phyloP scores from a whole-genome alignment of 2,329 filamentous ascomycete species.

The Thielaviopsis musarum region DNA sequence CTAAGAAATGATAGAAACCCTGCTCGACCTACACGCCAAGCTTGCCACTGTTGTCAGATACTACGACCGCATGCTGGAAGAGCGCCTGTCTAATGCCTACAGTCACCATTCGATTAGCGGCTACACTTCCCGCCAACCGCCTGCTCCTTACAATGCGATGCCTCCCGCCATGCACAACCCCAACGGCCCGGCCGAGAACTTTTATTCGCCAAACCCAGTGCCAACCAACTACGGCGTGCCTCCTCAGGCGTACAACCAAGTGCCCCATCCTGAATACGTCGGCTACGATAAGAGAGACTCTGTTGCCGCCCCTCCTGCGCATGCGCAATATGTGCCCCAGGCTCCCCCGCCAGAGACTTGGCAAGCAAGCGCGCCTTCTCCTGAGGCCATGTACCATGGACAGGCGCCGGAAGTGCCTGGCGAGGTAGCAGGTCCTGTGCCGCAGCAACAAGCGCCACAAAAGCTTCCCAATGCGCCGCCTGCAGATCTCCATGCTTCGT shows the following conservation, averaged over 20 bases:
- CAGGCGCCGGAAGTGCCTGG: slow-evolving; percentile 19
- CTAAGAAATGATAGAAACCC: slow-evolving; percentile 44
- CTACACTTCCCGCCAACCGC: slow-evolving; percentile 35
- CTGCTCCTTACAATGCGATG: slow-evolving; percentile 48
- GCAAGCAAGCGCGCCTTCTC: slow-evolving; percentile 10
- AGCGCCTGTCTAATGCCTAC: slow-evolving; percentile 83
- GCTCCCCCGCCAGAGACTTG: background rate
- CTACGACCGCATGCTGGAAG: slow-evolving; percentile 96
- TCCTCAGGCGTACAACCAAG: slow-evolving; percentile 1
- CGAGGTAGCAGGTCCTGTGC: slow-evolving; percentile 14
- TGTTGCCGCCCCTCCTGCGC: background rate
- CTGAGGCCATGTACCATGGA: slow-evolving; percentile 20
- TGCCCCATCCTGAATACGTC: background rate
- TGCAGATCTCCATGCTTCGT: slow-evolving; percentile 37
- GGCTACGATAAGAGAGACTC: background rate
- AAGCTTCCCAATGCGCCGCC: slow-evolving; percentile 16
- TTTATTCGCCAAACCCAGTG: slow-evolving; percentile 45
- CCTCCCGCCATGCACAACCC: slow-evolving; percentile 36
- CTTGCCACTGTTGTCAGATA: slow-evolving; percentile 91
- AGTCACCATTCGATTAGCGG: slow-evolving; percentile 57
- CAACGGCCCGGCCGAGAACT: slow-evolving; percentile 52
- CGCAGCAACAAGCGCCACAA: background rate
- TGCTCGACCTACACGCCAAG: slow-evolving; percentile 88
- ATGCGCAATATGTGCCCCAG: background rate
- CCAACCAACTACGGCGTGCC: background rate